A percentile compares a stretch with the other conserved stretches of the same genome.
Conservation (phyloP, 495 filamentous ascomycete genomes). For the Trichoderma gamsii region DNA sequence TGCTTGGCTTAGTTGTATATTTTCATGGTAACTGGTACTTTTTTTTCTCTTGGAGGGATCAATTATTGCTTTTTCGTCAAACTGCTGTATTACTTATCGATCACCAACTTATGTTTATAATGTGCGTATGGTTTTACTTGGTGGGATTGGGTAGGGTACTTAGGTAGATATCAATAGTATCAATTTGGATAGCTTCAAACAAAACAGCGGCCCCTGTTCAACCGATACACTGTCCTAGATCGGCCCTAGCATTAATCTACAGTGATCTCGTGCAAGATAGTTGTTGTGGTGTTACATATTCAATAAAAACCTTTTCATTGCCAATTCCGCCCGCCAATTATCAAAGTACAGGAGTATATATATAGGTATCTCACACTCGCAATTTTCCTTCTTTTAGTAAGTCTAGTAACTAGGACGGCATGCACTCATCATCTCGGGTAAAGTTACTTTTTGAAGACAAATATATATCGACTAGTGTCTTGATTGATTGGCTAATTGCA, state of each 20-base stretch:
- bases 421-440: slow-evolving; percentile 11
- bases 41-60: neutral
- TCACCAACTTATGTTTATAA: slow-evolving; percentile 9
- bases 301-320: neutral
- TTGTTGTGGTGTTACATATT: neutral
- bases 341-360: neutral
- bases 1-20: neutral
- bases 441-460: neutral
- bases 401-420: neutral
- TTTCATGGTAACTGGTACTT: neutral
- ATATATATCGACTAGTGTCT: slow-evolving; percentile 14
- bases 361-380: neutral
- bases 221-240: neutral
- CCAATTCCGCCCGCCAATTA: neutral
- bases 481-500: slow-evolving; percentile 30
- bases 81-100: neutral
- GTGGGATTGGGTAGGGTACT: neutral
- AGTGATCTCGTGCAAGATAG: no score
- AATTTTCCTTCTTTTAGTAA: neutral
- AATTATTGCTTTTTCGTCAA: neutral
- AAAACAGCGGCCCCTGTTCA: neutral
- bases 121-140: neutral
- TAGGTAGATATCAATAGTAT: neutral
- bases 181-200: neutral
- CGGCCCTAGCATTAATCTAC: no score